Percentiles rank a stretch among this genome's conserved stretches.
These are phyloP conservation scores for Alliaria petiolata DNA, from an alignment of 345 rosid species.

Conservation along the genomic window DNA sequence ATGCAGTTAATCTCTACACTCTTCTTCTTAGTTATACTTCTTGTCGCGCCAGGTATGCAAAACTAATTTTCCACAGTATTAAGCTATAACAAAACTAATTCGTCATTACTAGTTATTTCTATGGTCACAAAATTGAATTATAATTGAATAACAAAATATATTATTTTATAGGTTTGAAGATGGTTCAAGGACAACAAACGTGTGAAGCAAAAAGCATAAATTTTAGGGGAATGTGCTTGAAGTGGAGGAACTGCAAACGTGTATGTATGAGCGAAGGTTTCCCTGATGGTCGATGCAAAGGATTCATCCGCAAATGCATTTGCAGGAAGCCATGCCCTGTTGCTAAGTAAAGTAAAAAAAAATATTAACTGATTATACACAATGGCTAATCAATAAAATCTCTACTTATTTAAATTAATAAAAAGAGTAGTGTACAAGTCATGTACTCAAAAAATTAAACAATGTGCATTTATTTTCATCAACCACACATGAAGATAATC, in stretches of 20 bases:
- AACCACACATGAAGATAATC: too few species aligned
- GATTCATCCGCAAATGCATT: neutral
- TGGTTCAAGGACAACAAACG: neutral
- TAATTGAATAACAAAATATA: neutral
- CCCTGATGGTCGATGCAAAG: slow-evolving; percentile 1
- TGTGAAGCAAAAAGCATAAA: neutral
- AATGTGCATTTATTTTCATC: too few species aligned
- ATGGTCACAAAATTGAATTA: neutral
- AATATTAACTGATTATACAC: too few species aligned
- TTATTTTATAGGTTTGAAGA: neutral
- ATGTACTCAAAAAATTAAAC: too few species aligned
- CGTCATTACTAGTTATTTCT: neutral
- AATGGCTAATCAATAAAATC: too few species aligned
- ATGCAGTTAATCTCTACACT: neutral
- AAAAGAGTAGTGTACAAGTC: too few species aligned
- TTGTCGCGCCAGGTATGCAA: neutral
- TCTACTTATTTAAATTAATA: too few species aligned
- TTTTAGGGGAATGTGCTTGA: neutral
- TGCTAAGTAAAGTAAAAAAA: neutral
- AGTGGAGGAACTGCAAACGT: neutral
- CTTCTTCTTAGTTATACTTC: neutral
- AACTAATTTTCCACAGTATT: too few species aligned
- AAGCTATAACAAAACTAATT: too few species aligned
- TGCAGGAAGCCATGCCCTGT: neutral
- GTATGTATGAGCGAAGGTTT: neutral